Base-by-base conservation (phyloP, 139 green algal genomes). In the Micractinium sp. region DNA sequence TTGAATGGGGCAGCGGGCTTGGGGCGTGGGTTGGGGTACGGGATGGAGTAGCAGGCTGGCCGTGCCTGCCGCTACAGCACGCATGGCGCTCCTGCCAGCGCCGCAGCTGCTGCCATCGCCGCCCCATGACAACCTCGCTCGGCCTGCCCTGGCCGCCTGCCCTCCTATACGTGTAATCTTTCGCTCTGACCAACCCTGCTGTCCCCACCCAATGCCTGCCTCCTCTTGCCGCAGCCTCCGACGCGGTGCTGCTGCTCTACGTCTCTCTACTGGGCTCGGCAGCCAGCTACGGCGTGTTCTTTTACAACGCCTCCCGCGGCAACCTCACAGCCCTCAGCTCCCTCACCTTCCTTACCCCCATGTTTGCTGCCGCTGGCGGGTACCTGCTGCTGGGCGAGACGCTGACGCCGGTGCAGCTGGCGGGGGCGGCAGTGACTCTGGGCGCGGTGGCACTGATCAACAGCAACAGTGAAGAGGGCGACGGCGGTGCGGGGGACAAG, bases 271-370 rank as follows among this genome's bases (percentile, higher is more conserved):
- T 99, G 20, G 98, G 98, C 22, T 97, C 96, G 18, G 98, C 98
- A 3, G 95, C 97, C 27, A 94, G 89, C 77, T 99, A 99, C 91
- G 97, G 90, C 29, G 93, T 95, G 14, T 96, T 98, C 90, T 96
- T 96, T 86, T 93, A 95, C 89, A 94, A 95, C 60, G 95, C 96
- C 0, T 94, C 92, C 22, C 88, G 92, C 29, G 95, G 95, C 33
- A 97, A 96, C 88, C 85, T 99, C 3, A 99, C 98, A 22, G 91
- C 94, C 13, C 94, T 99, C 9, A 97, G 93, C 76, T 96, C 91
- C 66, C 91, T 99, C 2, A 99, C 98, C 20, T 99, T 99, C 91
- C 90, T 99, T 27, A 99, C 98, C 5, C 98, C 98, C 33, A 94
- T 98, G 82, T 99, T 99, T 95, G 97, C 97, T 31, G 94, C 95